phyloP scores from a whole-genome alignment of 352 stramenopile genomes.

The Saprolegnia parasitica region DNA sequence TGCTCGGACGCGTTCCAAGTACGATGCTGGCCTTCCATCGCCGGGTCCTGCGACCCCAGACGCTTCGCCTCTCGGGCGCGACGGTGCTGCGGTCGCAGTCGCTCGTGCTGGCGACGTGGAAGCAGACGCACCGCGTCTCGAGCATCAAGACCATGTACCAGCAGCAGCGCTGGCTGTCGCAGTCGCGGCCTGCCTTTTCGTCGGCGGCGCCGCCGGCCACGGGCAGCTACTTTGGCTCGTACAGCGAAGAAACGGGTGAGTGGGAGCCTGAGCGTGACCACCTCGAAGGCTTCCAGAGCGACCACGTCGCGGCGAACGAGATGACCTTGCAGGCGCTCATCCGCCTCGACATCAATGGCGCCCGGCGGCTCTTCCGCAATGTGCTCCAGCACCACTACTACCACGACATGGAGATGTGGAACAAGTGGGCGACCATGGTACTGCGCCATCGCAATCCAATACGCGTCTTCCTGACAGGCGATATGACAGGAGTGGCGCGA shows the following conservation, averaged over 20 bases:
- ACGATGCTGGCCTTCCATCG: neutral
- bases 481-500: slow-evolving; percentile 66
- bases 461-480: neutral
- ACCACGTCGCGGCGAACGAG: slow-evolving; percentile 24
- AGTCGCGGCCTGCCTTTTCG: neutral
- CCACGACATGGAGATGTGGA: slow-evolving; percentile 87
- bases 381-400: slow-evolving; percentile 73
- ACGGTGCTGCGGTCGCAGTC: neutral
- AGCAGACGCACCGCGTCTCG: neutral
- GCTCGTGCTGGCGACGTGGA: neutral
- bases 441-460: neutral
- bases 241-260: slow-evolving; percentile 17
- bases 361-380: slow-evolving; percentile 71
- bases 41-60: neutral
- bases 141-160: slow-evolving; percentile 5
- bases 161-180: neutral
- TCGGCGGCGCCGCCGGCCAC: neutral
- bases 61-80: neutral
- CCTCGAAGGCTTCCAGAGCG: slow-evolving; percentile 7
- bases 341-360: slow-evolving; percentile 63
- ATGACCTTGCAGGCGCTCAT: slow-evolving; percentile 79
- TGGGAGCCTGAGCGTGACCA: slow-evolving; percentile 16
- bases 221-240: slow-evolving; percentile 18
- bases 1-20: neutral
- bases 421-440: slow-evolving; percentile 85